These are phyloP conservation scores for Candida boidinii DNA, from an alignment of 805 yeast genomes.

Conservation along the genomic window DNA sequence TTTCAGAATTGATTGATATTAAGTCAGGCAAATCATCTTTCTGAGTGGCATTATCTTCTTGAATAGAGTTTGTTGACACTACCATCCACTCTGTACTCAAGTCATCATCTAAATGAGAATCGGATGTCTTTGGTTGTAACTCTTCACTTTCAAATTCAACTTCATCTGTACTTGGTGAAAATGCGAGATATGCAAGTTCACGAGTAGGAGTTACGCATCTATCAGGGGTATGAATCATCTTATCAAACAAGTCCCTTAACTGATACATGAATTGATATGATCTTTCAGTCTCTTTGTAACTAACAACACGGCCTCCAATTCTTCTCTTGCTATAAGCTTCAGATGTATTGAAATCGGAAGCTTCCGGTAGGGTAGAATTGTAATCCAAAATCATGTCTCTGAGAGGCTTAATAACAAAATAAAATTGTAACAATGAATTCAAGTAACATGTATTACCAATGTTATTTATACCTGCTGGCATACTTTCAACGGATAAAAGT, in stretches of 20 bases:
- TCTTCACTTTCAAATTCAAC: conserved; percentile 41
- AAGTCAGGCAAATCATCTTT: no score
- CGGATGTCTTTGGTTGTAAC: no score
- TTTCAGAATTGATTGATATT: no score
- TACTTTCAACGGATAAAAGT: conserved; percentile 50
- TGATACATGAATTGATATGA: conserved; percentile 76
- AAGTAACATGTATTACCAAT: conserved; percentile 95
- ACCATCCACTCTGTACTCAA: no score
- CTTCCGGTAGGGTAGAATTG: conserved; percentile 24
- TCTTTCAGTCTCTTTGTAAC: conserved; percentile 68
- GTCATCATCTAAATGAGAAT: no score
- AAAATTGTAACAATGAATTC: conserved; percentile 84
- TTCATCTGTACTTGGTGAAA: conserved; percentile 60
- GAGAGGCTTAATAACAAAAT: conserved; percentile 77
- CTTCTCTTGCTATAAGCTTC: conserved; percentile 42
- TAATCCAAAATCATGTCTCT: conserved; percentile 58
- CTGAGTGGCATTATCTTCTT: no score
- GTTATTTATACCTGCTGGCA: conserved; percentile 91
- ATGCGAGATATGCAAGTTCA: conserved; percentile 83
- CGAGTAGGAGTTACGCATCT: conserved; percentile 73
- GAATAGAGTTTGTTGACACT: no score
- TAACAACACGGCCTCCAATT: conserved; percentile 81
- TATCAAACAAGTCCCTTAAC: conserved; percentile 57
- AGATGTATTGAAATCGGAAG: conserved; percentile 19
- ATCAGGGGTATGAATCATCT: conserved; percentile 53